A percentile compares a stretch with the other conserved stretches of the same genome.
These are phyloP conservation scores for Candida railenensis DNA, from an alignment of 805 yeast genomes.

Conservation along the genomic window DNA sequence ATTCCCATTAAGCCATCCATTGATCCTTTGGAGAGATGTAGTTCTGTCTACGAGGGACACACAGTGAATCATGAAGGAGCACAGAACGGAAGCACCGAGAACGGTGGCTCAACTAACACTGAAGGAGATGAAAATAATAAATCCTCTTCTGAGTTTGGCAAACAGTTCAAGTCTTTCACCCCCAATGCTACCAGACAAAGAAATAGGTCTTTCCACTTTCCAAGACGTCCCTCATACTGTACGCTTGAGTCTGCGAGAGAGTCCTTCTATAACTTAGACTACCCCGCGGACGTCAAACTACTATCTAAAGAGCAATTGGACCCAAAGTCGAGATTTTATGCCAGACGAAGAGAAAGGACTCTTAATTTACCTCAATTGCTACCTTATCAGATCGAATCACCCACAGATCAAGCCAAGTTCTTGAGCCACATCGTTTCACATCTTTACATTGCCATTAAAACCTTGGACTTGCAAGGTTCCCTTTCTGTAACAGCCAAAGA, in stretches of 20 bases:
- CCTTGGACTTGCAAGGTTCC: slow-evolving; percentile 72
- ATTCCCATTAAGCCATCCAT: slow-evolving; percentile 15
- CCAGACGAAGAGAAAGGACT: slow-evolving; percentile 41
- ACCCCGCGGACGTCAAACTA: slow-evolving; percentile 42
- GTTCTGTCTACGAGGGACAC: slow-evolving; percentile 1
- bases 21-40: slow-evolving; percentile 7
- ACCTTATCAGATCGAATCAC: slow-evolving; percentile 75
- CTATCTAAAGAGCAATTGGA: slow-evolving; percentile 27
- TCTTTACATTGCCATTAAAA: slow-evolving; percentile 71
- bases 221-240: slow-evolving; percentile 31
- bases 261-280: slow-evolving; percentile 49
- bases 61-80: not conserved
- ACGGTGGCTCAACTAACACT: not conserved
- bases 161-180: slow-evolving; percentile 21
- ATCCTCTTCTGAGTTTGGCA: slow-evolving; percentile 5
- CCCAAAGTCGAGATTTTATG: slow-evolving; percentile 35
- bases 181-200: slow-evolving; percentile 21
- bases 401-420: slow-evolving; percentile 67
- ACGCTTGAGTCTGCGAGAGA: slow-evolving; percentile 29
- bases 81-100: not conserved
- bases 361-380: slow-evolving; percentile 44
- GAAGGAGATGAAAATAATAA: not conserved
- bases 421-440: slow-evolving; percentile 78
- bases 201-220: slow-evolving; percentile 13
- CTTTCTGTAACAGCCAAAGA: slow-evolving; percentile 68